Conservation (phyloP, 2,329 filamentous ascomycete genomes). For the Amesomyces nigricolor region DNA sequence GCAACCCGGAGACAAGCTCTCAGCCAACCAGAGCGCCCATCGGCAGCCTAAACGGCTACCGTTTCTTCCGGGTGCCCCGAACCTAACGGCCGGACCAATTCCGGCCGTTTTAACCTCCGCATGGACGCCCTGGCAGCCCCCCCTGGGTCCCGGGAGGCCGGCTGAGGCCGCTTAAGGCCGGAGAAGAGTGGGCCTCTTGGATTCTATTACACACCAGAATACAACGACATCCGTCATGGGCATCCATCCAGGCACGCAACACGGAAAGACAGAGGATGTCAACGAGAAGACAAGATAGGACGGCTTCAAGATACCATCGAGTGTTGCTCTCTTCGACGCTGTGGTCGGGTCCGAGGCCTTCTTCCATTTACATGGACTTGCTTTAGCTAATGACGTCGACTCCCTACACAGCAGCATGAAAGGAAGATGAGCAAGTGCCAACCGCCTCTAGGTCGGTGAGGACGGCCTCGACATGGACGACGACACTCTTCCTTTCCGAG, state of each 20-base stretch:
- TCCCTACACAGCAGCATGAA: too few relatives aligned
- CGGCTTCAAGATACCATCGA: too few relatives aligned
- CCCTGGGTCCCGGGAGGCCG: constrained; percentile 9
- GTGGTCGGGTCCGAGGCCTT: too few relatives aligned
- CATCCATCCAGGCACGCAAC: background rate
- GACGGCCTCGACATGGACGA: background rate
- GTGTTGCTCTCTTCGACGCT: too few relatives aligned
- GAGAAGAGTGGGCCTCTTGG: constrained; percentile 21
- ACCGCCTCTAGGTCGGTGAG: too few relatives aligned
- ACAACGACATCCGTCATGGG: background rate
- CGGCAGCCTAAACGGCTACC: background rate
- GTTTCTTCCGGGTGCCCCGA: constrained; percentile 13
- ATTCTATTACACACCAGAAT: constrained; percentile 18
- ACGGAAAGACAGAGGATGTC: background rate
- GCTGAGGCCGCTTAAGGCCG: constrained; percentile 28
- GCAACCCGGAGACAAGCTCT: background rate
- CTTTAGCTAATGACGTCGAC: too few relatives aligned
- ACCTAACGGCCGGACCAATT: constrained; percentile 24
- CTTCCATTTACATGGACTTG: too few relatives aligned
- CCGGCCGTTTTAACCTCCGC: constrained; percentile 23
- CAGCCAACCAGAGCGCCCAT: too few relatives aligned
- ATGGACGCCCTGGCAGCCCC: background rate
- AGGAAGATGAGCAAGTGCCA: too few relatives aligned
- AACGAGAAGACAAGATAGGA: background rate
- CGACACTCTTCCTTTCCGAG: background rate